Percentiles rank a stretch among this genome's conserved stretches.
These are phyloP conservation scores for Noccaea caerulescens DNA, from an alignment of 345 rosid species.

Conservation along the genomic window DNA sequence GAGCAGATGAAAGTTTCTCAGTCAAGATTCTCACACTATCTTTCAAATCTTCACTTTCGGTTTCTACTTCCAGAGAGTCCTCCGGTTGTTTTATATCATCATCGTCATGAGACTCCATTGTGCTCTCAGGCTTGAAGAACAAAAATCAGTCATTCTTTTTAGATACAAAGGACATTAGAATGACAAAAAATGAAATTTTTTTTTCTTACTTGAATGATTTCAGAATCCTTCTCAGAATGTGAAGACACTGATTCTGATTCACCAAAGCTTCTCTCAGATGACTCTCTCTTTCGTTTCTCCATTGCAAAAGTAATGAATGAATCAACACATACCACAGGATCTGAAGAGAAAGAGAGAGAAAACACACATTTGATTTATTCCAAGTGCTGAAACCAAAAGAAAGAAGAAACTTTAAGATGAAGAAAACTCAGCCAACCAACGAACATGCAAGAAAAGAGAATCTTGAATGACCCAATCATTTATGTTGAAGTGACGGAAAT, in stretches of 20 bases:
- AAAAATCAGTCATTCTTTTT: background rate
- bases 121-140: slow-evolving; percentile 52
- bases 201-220: slow-evolving; percentile 63
- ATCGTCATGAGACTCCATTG: slow-evolving; percentile 57
- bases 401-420: slow-evolving; percentile 37
- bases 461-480: slow-evolving; percentile 35
- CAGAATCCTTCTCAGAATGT: slow-evolving; percentile 69
- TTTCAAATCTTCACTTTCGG: slow-evolving; percentile 52
- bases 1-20: slow-evolving; percentile 81
- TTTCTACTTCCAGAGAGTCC: slow-evolving; percentile 51
- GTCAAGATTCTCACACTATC: slow-evolving; percentile 59
- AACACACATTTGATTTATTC: slow-evolving; percentile 11
- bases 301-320: slow-evolving; percentile 40
- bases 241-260: slow-evolving; percentile 77
- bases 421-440: slow-evolving; percentile 33
- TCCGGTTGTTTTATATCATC: slow-evolving; percentile 57
- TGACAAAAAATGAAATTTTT: background rate
- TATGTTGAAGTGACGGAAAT: slow-evolving; percentile 1
- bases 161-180: background rate
- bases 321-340: slow-evolving; percentile 49
- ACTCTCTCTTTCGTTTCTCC: slow-evolving; percentile 84
- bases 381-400: slow-evolving; percentile 24
- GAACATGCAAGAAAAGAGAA: slow-evolving; percentile 42
- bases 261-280: slow-evolving; percentile 76
- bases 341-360: slow-evolving; percentile 44